These are phyloP conservation scores for Ceratocystis eucalypticola DNA, from an alignment of 2,329 filamentous ascomycete species.

Conservation along the genomic window DNA sequence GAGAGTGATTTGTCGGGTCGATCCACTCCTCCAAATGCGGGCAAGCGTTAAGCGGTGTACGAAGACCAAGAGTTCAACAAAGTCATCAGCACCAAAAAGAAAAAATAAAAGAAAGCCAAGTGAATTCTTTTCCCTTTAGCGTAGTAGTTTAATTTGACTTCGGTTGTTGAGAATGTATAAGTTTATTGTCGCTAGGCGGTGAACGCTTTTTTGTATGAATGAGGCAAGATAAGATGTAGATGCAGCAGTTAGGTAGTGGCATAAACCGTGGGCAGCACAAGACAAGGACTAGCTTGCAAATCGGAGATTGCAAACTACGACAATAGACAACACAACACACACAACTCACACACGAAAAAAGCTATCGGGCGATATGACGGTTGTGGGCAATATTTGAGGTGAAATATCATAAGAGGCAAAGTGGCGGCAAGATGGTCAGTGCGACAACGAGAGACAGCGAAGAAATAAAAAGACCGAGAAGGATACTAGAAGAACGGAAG, in stretches of 20 bases:
- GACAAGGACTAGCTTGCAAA: background rate
- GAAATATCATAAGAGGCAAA: conserved; percentile 7
- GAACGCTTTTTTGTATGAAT: no score
- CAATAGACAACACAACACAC: background rate
- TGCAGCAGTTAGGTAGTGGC: no score
- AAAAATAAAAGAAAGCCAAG: no score
- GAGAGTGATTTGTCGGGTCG: background rate
- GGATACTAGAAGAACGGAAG: background rate
- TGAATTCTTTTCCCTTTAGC: background rate
- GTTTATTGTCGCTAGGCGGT: no score
- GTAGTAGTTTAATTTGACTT: conserved; percentile 9
- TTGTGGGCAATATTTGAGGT: conserved; percentile 1
- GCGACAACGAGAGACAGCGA: background rate
- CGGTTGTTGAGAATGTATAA: background rate
- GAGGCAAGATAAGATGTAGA: no score
- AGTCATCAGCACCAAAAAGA: no score
- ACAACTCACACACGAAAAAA: background rate
- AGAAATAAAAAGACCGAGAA: conserved; percentile 9
- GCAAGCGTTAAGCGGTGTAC: background rate
- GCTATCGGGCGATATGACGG: conserved; percentile 2
- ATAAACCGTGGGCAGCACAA: background rate
- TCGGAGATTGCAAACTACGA: background rate
- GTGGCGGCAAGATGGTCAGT: conserved; percentile 2
- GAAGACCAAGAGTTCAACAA: no score
- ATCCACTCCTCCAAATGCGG: background rate